These are phyloP conservation scores for Paramarasmius palmivorus DNA, from an alignment of 1,284 basidiomycete species.

Conservation along the genomic window DNA sequence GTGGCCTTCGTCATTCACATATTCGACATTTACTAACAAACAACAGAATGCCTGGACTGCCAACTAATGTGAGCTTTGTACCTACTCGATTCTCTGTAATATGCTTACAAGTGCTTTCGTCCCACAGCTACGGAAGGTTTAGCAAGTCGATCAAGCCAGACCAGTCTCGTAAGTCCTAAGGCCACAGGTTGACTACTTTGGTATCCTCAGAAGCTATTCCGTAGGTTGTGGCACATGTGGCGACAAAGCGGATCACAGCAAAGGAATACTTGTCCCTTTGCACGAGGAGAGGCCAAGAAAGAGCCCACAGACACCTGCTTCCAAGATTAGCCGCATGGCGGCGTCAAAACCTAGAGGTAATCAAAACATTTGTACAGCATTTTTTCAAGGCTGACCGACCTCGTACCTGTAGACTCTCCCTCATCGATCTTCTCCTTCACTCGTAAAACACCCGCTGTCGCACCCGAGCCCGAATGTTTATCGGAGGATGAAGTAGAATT, in stretches of 20 bases:
- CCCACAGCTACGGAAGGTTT: constrained; percentile 69
- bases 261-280: constrained; percentile 55
- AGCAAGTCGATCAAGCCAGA: constrained; percentile 73
- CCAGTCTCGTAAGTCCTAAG: constrained; percentile 53
- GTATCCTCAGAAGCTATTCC: neutral
- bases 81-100: constrained; percentile 1
- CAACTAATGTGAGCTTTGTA: constrained; percentile 54
- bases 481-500: constrained; percentile 7
- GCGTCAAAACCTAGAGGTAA: constrained; percentile 47
- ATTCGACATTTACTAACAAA: constrained; percentile 2
- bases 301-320: constrained; percentile 31
- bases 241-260: constrained; percentile 26
- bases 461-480: neutral
- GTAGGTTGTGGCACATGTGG: constrained; percentile 47
- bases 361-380: neutral
- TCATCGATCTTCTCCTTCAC: constrained; percentile 7
- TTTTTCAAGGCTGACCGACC: neutral
- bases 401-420: constrained; percentile 39
- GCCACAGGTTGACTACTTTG: neutral
- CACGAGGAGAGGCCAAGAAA: constrained; percentile 40
- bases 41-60: constrained; percentile 66
- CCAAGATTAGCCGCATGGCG: constrained; percentile 46
- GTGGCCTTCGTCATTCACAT: constrained; percentile 23
- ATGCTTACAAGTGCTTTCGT: neutral
- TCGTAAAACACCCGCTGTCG: neutral